phyloP scores from a whole-genome alignment of 371 early-diverging fungal species.

The Apophysomyces elegans region DNA sequence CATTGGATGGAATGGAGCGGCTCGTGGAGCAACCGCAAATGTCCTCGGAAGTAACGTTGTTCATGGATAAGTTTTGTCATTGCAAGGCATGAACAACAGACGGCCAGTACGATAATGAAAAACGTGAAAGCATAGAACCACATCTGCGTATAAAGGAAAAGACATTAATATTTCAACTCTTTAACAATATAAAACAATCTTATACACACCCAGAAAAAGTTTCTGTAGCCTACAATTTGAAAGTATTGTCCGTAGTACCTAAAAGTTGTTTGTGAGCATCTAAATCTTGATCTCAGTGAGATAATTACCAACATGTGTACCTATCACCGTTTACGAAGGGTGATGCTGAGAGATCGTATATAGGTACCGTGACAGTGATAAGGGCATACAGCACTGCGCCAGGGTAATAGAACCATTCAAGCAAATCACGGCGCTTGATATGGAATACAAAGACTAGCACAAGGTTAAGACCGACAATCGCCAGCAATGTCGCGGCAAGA shows the following conservation, averaged over 20 bases:
- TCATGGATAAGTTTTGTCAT: slow-evolving; percentile 23
- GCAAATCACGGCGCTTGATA: slow-evolving; percentile 15
- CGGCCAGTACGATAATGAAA: slow-evolving; percentile 21
- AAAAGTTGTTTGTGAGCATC: not conserved
- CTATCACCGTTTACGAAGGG: not conserved
- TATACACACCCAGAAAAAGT: slow-evolving; percentile 32
- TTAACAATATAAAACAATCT: not conserved
- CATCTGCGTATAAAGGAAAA: slow-evolving; percentile 21
- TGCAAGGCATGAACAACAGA: slow-evolving; percentile 20
- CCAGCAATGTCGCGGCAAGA: slow-evolving; percentile 19
- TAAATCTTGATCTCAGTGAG: not conserved
- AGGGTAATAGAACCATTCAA: slow-evolving; percentile 24
- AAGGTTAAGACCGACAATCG: slow-evolving; percentile 36
- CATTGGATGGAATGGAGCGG: not conserved
- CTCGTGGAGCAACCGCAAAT: not conserved
- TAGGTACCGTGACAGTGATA: slow-evolving; percentile 17
- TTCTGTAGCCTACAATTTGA: slow-evolving; percentile 11
- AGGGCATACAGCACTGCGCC: slow-evolving; percentile 19
- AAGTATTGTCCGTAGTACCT: slow-evolving; percentile 14
- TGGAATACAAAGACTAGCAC: slow-evolving; percentile 37
- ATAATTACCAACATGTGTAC: slow-evolving; percentile 25
- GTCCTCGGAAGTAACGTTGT: slow-evolving; percentile 3
- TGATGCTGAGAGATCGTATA: slow-evolving; percentile 8
- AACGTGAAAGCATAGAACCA: slow-evolving; percentile 33
- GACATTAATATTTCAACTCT: too few relatives aligned